A percentile compares a stretch with the other conserved stretches of the same genome.
These are phyloP conservation scores for Sequoiadendron giganteum DNA, from an alignment of 75 land plant species.

Conservation along the genomic window DNA sequence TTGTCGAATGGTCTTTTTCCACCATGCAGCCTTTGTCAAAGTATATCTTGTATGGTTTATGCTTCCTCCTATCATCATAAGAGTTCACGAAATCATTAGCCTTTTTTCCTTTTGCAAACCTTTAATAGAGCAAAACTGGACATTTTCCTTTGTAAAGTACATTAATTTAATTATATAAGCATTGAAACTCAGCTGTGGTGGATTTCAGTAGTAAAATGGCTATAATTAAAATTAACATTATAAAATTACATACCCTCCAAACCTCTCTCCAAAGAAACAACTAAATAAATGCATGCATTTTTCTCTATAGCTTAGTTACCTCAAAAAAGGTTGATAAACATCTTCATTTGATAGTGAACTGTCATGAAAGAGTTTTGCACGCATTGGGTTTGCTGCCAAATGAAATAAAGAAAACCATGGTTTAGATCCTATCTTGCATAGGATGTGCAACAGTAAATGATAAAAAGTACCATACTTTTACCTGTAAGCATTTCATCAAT, in stretches of 20 bases:
- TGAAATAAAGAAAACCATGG: background rate
- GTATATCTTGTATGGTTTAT: too few relatives aligned
- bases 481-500: constrained; percentile 97
- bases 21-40: too few relatives aligned
- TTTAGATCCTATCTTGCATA: background rate
- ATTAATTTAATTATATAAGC: background rate
- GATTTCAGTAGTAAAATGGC: background rate
- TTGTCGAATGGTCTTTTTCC: too few relatives aligned
- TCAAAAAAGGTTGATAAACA: constrained; percentile 81
- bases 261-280: background rate
- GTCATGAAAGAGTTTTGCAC: constrained; percentile 89
- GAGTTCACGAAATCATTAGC: background rate
- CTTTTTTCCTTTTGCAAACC: background rate
- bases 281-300: background rate
- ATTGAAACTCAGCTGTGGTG: background rate
- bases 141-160: background rate
- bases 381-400: constrained; percentile 78
- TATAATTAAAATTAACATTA: background rate
- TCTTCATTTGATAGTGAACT: constrained; percentile 73
- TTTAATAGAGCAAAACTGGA: background rate
- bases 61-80: too few relatives aligned
- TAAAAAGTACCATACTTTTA: constrained; percentile 15
- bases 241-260: background rate
- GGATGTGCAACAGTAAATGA: background rate
- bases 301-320: constrained; percentile 28